Base-by-base conservation (phyloP, 2,329 filamentous ascomycete species). In the Penicillium sp. region DNA sequence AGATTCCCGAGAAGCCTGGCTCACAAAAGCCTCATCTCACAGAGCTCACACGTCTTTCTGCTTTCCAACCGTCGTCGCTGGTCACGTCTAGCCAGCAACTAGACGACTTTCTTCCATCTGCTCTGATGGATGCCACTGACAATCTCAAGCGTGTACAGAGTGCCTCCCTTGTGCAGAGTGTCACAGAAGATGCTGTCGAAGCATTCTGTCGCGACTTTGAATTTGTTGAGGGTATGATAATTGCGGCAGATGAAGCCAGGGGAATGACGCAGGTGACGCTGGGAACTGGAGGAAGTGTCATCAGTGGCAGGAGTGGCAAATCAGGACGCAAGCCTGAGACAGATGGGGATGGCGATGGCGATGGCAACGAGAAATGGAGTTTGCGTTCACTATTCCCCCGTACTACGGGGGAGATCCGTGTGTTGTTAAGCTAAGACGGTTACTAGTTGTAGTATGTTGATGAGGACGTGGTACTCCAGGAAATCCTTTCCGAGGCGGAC, bases 61-160 rank as follows among this genome's bases (percentile, higher is more conserved):
- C 81, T 3, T 84, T 91, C 67, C 82, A 87, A 54, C 81, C 84
- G 0, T 75, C 81, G 5, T 73, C 81, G 0, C 78, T 97, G n/a
- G 75, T 82, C 1, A 76, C 80, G 46, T 86, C 88, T 2, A 90
- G 90, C 64, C 90, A 92, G 65, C 83, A 82, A 36, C 80, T 99
- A 6, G 94, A 99, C 67, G 87, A 91, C 56, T 99, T 97, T 75
- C 79, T 99, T 21, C 92, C 94, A 0, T 95, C 91, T 1, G 94
- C 93, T 2, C 81, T 96, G 26, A 93, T 97, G 80, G 94, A 99
- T 70, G 92, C 92, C 2, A 86, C 90, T 64, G 89, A 94, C 47
- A 90, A 91, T 56, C 74, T 97, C 23, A 88, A 87, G 60, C 79
- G 84, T 37, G 76, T 99, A 1, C 86, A 89, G 58, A 89, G 90